A percentile compares a stretch with the other conserved stretches of the same genome.
These are phyloP conservation scores for Quercus parvula DNA, from an alignment of 306 rosid species.

Conservation along the genomic window DNA sequence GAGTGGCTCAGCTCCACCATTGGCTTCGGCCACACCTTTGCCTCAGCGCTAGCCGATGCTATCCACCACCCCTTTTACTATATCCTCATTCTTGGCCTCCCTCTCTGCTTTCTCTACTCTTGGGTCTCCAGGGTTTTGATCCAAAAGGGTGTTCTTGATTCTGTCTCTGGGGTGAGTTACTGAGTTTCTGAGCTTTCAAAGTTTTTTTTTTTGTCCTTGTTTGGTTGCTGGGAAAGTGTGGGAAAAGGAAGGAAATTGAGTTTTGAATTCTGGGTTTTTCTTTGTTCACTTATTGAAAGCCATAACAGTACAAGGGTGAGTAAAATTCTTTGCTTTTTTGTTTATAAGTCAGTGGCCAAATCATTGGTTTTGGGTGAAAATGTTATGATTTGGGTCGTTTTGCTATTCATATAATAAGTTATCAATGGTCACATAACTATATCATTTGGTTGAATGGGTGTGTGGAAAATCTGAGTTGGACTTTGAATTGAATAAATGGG, in stretches of 20 bases:
- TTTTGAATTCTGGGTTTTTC: background rate
- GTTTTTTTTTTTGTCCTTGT: background rate
- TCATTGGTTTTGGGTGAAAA: no score
- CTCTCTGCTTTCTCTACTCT: slow-evolving; percentile 70
- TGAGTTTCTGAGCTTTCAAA: slow-evolving; percentile 3
- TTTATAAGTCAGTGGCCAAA: no score
- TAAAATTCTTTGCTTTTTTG: no score
- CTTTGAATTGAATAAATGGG: background rate
- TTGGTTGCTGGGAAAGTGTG: background rate
- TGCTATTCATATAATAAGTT: no score
- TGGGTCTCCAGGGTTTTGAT: slow-evolving; percentile 50
- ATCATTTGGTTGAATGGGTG: background rate
- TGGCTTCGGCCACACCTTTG: slow-evolving; percentile 25
- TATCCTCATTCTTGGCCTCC: slow-evolving; percentile 58
- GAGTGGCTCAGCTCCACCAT: slow-evolving; percentile 62
- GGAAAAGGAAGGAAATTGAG: background rate
- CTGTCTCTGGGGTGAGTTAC: slow-evolving; percentile 51
- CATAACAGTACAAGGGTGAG: no score
- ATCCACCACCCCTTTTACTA: slow-evolving; percentile 70
- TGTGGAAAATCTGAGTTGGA: background rate
- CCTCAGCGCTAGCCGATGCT: slow-evolving; percentile 43
- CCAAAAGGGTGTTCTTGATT: slow-evolving; percentile 46
- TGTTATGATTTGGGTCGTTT: no score
- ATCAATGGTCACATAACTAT: no score
- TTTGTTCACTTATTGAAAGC: no score